phyloP scores from a whole-genome alignment of 768 basidiomycete species.

The Termitomyces sp. region DNA sequence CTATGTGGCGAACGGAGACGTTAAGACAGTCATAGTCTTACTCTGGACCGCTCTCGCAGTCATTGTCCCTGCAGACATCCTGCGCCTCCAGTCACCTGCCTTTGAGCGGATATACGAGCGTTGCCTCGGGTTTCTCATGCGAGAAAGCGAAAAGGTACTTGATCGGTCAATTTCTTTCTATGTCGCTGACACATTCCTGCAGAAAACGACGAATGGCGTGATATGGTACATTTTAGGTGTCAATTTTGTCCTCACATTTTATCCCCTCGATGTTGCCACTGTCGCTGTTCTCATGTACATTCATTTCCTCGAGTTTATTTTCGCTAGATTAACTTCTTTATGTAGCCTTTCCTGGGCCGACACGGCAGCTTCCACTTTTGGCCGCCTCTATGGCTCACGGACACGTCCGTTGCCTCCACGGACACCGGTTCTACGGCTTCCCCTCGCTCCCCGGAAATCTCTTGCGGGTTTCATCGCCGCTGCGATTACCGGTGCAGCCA shows the following conservation, averaged over 20 bases:
- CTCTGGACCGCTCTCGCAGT: conserved; percentile 64
- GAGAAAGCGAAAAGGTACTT: conserved; percentile 77
- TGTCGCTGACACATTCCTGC: neutral
- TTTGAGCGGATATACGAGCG: conserved; percentile 73
- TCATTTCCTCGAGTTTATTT: neutral
- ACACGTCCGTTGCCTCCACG: conserved; percentile 49
- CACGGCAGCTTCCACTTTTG: conserved; percentile 89
- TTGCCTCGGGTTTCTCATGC: conserved; percentile 78
- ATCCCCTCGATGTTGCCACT: conserved; percentile 86
- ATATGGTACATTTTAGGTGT: conserved; percentile 90
- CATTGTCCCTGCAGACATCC: conserved; percentile 68
- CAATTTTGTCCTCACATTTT: conserved; percentile 64
- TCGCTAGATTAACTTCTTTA: neutral
- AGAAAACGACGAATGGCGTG: conserved; percentile 80
- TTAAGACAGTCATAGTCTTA: conserved; percentile 54
- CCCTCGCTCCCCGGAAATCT: conserved; percentile 78
- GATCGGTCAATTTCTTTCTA: neutral
- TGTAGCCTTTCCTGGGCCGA: conserved; percentile 91
- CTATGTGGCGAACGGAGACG: conserved; percentile 48
- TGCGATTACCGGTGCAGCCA: conserved; percentile 60
- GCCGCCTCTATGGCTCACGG: conserved; percentile 73
- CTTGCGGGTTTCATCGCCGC: conserved; percentile 83
- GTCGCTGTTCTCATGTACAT: conserved; percentile 85
- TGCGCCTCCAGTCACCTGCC: conserved; percentile 59
- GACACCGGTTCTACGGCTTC: conserved; percentile 46